phyloP scores from a whole-genome alignment of 2,329 filamentous ascomycete genomes.

The Graphilbum ipis-grandicollis region DNA sequence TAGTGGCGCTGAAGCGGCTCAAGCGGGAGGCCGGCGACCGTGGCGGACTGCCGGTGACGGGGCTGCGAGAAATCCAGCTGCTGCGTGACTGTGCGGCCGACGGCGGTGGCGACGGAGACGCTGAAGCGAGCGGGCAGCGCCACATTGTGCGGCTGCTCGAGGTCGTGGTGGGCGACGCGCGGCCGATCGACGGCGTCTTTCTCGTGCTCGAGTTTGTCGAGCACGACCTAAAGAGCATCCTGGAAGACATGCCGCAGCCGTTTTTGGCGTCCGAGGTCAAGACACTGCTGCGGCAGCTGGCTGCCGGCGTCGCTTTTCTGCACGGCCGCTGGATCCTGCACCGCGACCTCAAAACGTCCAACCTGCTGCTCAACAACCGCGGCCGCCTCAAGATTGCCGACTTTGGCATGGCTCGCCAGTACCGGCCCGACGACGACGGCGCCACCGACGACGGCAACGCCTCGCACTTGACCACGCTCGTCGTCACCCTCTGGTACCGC shows the following conservation, averaged over 20 bases:
- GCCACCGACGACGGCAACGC: conserved; percentile 19
- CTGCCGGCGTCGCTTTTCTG: conserved; percentile 65
- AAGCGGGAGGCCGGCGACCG: conserved; percentile 70
- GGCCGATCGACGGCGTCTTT: conserved; percentile 44
- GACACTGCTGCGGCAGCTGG: conserved; percentile 69
- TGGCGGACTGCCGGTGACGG: conserved; percentile 73
- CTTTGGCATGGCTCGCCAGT: conserved; percentile 93
- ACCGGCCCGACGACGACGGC: conserved; percentile 26
- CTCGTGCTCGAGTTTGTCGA: conserved; percentile 96
- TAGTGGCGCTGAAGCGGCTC: conserved; percentile 85
- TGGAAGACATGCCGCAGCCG: conserved; percentile 86
- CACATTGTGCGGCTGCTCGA: conserved; percentile 75
- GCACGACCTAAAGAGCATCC: conserved; percentile 85
- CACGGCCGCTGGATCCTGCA: conserved; percentile 85
- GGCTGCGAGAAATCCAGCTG: conserved; percentile 84
- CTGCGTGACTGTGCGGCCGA: conserved; percentile 62
- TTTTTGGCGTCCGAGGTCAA: conserved; percentile 90
- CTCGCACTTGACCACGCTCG: conserved; percentile 50
- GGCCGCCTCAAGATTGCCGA: conserved; percentile 91
- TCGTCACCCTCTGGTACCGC: conserved; percentile 96
- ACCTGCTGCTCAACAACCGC: conserved; percentile 87
- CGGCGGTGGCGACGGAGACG: too few species aligned
- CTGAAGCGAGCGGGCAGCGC: conserved; percentile 50
- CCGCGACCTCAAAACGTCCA: conserved; percentile 85
- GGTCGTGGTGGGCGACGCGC: conserved; percentile 58